These are phyloP conservation scores for Parastagonospora nodorum DNA, from an alignment of 2,329 filamentous ascomycete genomes.

Conservation along the genomic window DNA sequence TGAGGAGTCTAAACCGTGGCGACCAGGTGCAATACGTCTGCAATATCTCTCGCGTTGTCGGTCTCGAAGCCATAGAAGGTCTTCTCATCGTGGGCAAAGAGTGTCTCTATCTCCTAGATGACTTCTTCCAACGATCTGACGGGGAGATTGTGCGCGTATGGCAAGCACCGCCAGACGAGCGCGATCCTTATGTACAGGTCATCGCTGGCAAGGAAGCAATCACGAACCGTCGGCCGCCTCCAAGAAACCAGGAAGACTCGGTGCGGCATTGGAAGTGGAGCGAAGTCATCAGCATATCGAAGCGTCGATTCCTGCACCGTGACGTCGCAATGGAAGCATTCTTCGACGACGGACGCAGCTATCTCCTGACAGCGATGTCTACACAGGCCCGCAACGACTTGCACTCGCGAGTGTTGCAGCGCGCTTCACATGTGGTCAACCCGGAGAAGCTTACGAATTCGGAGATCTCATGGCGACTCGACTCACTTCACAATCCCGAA, in stretches of 20 bases:
- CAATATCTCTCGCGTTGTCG: constrained; percentile 93
- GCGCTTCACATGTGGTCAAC: constrained; percentile 79
- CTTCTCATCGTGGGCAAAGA: constrained; percentile 92
- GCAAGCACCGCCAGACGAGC: constrained; percentile 89
- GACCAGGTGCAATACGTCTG: constrained; percentile 93
- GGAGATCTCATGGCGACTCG: constrained; percentile 90
- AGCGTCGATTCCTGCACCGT: constrained; percentile 90
- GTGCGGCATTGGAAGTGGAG: constrained; percentile 92
- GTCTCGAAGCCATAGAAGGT: constrained; percentile 90
- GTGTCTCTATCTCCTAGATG: constrained; percentile 91
- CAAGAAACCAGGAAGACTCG: constrained; percentile 62
- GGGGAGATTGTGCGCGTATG: constrained; percentile 97
- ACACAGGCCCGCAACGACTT: constrained; percentile 77
- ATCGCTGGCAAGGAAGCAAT: constrained; percentile 77
- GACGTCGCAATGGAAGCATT: constrained; percentile 98
- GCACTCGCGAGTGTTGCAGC: constrained; percentile 73
- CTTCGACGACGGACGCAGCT: constrained; percentile 95
- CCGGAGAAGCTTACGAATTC: constrained; percentile 72
- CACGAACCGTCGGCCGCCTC: constrained; percentile 49
- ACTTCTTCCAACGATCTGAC: constrained; percentile 92
- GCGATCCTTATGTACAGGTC: constrained; percentile 93
- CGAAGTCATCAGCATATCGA: constrained; percentile 93
- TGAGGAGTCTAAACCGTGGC: constrained; percentile 87
- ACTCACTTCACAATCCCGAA: constrained; percentile 74
- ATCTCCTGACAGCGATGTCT: constrained; percentile 84